Evolutionary conservation across 352 stramenopile genomes (phyloP).

Genomic region (Albugo laibachii): DNA sequence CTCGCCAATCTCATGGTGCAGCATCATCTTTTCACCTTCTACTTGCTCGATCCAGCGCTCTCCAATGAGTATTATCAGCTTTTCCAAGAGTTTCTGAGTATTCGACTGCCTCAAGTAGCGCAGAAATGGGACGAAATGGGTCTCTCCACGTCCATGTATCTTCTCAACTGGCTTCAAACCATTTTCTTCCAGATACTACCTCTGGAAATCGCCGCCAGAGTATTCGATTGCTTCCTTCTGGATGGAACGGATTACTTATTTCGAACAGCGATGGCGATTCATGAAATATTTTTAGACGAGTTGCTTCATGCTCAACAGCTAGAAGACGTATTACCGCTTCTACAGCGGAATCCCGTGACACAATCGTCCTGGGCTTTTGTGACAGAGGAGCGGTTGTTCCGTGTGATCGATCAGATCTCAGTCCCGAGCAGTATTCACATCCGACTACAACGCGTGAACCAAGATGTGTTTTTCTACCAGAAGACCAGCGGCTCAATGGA

Average conservation of each 20-base stretch:
- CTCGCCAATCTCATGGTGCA: constrained; percentile 76
- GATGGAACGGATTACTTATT: constrained; percentile 76
- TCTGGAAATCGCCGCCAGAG: constrained; percentile 41
- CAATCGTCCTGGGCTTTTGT: constrained; percentile 40
- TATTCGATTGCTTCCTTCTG: constrained; percentile 73
- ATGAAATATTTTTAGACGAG: constrained; percentile 33
- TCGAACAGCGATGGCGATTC: constrained; percentile 58
- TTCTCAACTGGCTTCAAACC: constrained; percentile 81
- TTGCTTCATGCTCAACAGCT: constrained; percentile 31
- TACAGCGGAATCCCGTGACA: constrained; percentile 46
- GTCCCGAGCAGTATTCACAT: constrained; percentile 50
- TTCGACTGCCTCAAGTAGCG: constrained; percentile 25
- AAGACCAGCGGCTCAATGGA: constrained; percentile 10
- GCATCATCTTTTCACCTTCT: constrained; percentile 79
- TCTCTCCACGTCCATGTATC: constrained; percentile 55
- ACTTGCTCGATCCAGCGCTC: constrained; percentile 59
- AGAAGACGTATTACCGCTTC: constrained; percentile 48
- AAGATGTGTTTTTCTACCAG: constrained; percentile 76
- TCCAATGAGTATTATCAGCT: constrained; percentile 64
- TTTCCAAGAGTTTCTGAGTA: constrained; percentile 46
- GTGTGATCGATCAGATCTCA: constrained; percentile 27
- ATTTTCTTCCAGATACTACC: constrained; percentile 70
- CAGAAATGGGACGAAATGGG: constrained; percentile 33
- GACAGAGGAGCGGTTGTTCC: constrained; percentile 52
- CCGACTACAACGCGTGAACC: constrained; percentile 49